phyloP scores from a whole-genome alignment of 2,329 filamentous ascomycete genomes.

The Penicillium sp. region DNA sequence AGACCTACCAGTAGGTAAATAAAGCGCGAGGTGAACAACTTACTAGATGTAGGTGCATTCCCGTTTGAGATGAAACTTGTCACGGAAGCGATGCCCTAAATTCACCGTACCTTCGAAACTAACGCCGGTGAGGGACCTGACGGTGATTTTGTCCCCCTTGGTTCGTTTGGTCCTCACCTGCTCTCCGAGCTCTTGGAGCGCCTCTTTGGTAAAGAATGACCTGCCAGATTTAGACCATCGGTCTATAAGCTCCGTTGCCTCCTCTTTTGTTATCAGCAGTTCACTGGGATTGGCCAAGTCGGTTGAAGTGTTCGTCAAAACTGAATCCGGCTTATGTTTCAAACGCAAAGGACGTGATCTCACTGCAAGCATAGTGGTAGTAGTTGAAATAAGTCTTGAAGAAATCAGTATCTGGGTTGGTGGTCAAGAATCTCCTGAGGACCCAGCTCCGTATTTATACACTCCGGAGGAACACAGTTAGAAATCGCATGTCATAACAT shows the following conservation, averaged over 20 bases:
- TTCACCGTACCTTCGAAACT: not conserved
- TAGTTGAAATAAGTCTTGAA: not conserved
- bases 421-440: not conserved
- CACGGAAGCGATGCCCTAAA: not conserved
- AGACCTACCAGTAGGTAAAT: not conserved
- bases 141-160: too few species aligned
- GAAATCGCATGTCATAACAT: not conserved
- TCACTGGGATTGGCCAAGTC: not conserved
- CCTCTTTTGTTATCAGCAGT: not conserved
- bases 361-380: not conserved
- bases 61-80: not conserved
- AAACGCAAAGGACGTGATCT: not conserved
- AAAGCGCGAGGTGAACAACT: not conserved
- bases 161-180: not conserved
- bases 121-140: not conserved
- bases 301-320: not conserved
- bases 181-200: constrained; percentile 3
- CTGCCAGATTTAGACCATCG: constrained; percentile 18
- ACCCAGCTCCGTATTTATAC: not conserved
- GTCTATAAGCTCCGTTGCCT: constrained; percentile 16
- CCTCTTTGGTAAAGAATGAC: constrained; percentile 21
- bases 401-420: not conserved
- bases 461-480: not conserved
- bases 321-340: not conserved
- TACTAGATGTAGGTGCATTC: not conserved